Evolutionary conservation across 176 grass and related monocot species (phyloP).

Genomic region (Chrysopogon serrulatus): DNA sequence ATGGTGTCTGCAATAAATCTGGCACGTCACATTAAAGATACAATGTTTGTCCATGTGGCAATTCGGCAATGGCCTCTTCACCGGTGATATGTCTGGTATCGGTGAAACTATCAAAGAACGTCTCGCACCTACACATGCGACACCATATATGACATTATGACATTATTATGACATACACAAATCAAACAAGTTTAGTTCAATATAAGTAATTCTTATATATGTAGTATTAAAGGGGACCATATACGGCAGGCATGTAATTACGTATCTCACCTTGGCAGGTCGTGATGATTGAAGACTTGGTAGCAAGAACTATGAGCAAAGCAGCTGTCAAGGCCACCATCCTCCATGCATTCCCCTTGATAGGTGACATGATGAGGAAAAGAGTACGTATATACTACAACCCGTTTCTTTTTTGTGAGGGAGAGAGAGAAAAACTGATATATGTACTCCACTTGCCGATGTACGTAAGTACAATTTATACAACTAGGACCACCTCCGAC

Average conservation of each 20-base stretch:
- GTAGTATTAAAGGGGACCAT: neutral
- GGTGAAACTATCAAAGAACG: no score
- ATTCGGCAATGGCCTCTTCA: neutral
- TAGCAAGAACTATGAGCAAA: neutral
- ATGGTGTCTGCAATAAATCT: no score
- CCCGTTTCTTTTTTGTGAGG: neutral
- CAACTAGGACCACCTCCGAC: no score
- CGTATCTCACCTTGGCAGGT: neutral
- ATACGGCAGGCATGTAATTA: neutral
- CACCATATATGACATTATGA: no score
- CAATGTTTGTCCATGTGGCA: neutral
- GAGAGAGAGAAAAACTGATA: neutral
- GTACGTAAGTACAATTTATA: no score
- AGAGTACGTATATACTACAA: neutral
- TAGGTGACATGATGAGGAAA: neutral
- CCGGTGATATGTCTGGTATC: neutral
- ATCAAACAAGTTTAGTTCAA: neutral
- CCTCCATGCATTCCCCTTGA: neutral
- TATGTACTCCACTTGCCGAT: no score
- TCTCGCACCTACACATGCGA: neutral
- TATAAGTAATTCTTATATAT: neutral
- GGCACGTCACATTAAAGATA: no score
- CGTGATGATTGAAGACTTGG: neutral
- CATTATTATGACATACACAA: no score
- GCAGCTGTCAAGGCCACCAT: neutral